A percentile compares a stretch with the other conserved stretches of the same genome.
phyloP scores from a whole-genome alignment of 148 eudicot species.

The Dysphania ambrosioides region DNA sequence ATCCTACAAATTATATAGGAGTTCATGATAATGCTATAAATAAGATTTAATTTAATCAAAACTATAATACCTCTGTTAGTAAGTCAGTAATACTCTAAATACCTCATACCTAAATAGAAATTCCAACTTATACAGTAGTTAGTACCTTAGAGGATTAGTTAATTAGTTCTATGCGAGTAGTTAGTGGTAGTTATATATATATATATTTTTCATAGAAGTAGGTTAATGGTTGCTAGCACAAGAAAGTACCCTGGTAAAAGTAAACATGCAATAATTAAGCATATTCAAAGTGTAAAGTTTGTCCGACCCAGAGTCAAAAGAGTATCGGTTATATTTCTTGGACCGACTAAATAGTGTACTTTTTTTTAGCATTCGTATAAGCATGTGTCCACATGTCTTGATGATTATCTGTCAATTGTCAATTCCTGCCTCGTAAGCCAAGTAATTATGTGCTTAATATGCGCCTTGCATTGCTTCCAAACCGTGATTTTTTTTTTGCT shows the following conservation, averaged over 20 bases:
- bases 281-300: background rate
- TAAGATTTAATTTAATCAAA: too few species aligned
- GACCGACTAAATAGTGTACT: slow-evolving; percentile 13
- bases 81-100: too few species aligned
- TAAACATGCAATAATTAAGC: too few species aligned
- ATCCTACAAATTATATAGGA: too few species aligned
- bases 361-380: background rate
- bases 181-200: background rate
- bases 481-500: background rate
- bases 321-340: background rate
- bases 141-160: background rate
- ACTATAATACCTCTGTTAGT: too few species aligned
- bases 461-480: slow-evolving; percentile 30
- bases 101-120: too few species aligned
- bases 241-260: background rate
- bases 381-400: slow-evolving; percentile 1
- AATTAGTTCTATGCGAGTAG: background rate
- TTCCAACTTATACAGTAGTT: too few species aligned
- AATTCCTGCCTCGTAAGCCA: slow-evolving; percentile 2
- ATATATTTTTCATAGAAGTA: background rate
- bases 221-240: background rate
- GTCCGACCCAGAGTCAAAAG: slow-evolving; percentile 8
- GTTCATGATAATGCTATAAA: too few species aligned
- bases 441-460: slow-evolving; percentile 21
- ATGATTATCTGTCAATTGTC: background rate